These are phyloP conservation scores for Pseudogymnoascus sp. DNA, from an alignment of 2,329 filamentous ascomycete species.

Conservation along the genomic window DNA sequence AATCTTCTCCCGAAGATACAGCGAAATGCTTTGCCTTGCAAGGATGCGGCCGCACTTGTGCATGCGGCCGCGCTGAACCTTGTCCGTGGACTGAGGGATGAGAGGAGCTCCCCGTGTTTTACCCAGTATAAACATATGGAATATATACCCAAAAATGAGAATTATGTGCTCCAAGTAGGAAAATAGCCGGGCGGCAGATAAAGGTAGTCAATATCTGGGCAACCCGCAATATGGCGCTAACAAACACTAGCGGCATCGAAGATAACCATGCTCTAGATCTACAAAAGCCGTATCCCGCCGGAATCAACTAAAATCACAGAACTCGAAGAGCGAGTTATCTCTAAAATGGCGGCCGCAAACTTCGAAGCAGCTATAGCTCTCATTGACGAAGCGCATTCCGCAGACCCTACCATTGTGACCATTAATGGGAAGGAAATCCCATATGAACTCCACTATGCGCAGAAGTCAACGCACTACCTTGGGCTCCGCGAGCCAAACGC, in stretches of 20 bases:
- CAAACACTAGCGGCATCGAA: not conserved
- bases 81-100: not conserved
- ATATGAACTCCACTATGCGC: conserved; percentile 78
- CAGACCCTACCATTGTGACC: conserved; percentile 55
- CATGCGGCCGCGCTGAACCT: not conserved
- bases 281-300: not conserved
- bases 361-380: conserved; percentile 51
- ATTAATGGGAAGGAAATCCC: conserved; percentile 44
- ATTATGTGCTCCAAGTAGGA: not conserved
- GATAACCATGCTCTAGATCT: not conserved
- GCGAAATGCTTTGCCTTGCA: not conserved
- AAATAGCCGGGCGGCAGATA: not conserved
- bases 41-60: not conserved
- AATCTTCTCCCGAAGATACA: not conserved
- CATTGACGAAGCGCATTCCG: conserved; percentile 67
- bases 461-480: conserved; percentile 72
- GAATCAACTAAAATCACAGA: not conserved
- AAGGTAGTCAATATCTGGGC: not conserved
- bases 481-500: conserved; percentile 52
- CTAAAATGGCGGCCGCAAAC: conserved; percentile 18
- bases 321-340: not conserved
- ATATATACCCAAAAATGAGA: not conserved
- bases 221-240: not conserved
- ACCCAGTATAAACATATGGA: not conserved
- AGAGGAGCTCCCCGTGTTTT: not conserved